phyloP scores from a whole-genome alignment of 805 yeast genomes.

The Phaffomyces antillensis region DNA sequence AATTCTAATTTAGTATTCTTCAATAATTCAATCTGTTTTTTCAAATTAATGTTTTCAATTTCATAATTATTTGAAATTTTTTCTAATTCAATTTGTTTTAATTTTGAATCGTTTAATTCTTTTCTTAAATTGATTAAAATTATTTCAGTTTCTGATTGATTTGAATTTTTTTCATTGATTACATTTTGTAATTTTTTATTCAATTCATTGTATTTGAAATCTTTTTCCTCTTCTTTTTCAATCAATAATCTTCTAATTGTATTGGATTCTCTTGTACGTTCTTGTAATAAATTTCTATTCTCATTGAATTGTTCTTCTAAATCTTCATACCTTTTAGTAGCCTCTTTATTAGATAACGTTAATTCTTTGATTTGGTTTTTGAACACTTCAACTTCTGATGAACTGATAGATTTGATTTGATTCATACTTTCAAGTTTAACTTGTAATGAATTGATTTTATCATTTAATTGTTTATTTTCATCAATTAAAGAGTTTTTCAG shows the following conservation, averaged over 20 bases:
- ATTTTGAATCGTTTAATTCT: conserved; percentile 57
- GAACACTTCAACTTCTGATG: conserved; percentile 39
- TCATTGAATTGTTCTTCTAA: conserved; percentile 82
- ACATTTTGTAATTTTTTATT: conserved; percentile 42
- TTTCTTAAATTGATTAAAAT: conserved; percentile 49
- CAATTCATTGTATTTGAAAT: conserved; percentile 45
- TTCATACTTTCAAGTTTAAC: conserved; percentile 33
- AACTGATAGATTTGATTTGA: conserved; percentile 27
- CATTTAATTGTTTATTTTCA: conserved; percentile 36
- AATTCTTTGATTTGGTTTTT: conserved; percentile 72
- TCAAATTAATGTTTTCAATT: conserved; percentile 27
- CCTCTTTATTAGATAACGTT: conserved; percentile 58
- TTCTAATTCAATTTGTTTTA: conserved; percentile 35
- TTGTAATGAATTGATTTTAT: conserved; percentile 31
- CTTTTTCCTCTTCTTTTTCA: conserved; percentile 59
- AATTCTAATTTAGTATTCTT: conserved; percentile 23
- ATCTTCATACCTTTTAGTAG: conserved; percentile 50
- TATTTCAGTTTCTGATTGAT: conserved; percentile 47
- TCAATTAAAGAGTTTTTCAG: conserved; percentile 28
- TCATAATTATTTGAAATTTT: conserved; percentile 29
- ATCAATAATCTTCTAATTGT: conserved; percentile 61
- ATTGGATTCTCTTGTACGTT: conserved; percentile 70
- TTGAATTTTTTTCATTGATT: conserved; percentile 52
- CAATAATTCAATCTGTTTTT: conserved; percentile 25
- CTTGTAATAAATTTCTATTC: conserved; percentile 63